Evolutionary conservation across 352 stramenopile species (phyloP).

Genomic region (Phytophthora meadii): DNA sequence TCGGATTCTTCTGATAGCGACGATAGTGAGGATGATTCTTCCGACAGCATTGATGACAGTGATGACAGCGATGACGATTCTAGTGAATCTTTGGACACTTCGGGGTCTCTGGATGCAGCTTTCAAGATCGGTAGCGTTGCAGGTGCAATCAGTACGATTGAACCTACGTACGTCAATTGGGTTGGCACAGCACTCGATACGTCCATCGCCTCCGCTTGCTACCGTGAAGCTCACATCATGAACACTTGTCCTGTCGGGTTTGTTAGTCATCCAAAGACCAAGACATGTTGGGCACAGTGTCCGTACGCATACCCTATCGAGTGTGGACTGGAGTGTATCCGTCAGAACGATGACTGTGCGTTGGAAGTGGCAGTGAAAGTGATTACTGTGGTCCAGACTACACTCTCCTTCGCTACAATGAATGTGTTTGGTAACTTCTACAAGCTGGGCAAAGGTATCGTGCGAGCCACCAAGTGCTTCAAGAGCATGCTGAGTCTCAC

Average conservation of each 20-base stretch:
- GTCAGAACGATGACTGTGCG: slow-evolving; percentile 43
- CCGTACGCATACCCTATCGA: slow-evolving; percentile 44
- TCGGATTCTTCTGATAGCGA: slow-evolving; percentile 1
- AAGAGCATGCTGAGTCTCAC: slow-evolving; percentile 31
- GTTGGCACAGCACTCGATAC: slow-evolving; percentile 30
- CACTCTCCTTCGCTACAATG: slow-evolving; percentile 21
- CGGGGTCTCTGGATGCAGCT: slow-evolving; percentile 10
- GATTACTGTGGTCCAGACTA: slow-evolving; percentile 11
- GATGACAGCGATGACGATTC: background rate
- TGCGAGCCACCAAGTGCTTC: slow-evolving; percentile 33
- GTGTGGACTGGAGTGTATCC: slow-evolving; percentile 49
- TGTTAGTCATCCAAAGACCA: slow-evolving; percentile 16
- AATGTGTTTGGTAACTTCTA: slow-evolving; percentile 23
- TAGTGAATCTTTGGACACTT: background rate
- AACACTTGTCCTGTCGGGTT: slow-evolving; percentile 29
- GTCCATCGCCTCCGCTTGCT: slow-evolving; percentile 34
- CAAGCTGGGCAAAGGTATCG: slow-evolving; percentile 18
- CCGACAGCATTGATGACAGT: slow-evolving; percentile 1
- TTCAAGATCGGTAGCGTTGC: slow-evolving; percentile 10
- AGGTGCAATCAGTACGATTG: slow-evolving; percentile 32
- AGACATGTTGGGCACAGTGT: slow-evolving; percentile 46
- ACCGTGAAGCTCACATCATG: slow-evolving; percentile 41
- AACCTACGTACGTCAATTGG: slow-evolving; percentile 36
- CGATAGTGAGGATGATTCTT: background rate
- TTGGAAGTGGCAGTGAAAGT: slow-evolving; percentile 31